These are phyloP conservation scores for Botrytis cinerea DNA, from an alignment of 2,329 filamentous ascomycete species.

Conservation along the genomic window DNA sequence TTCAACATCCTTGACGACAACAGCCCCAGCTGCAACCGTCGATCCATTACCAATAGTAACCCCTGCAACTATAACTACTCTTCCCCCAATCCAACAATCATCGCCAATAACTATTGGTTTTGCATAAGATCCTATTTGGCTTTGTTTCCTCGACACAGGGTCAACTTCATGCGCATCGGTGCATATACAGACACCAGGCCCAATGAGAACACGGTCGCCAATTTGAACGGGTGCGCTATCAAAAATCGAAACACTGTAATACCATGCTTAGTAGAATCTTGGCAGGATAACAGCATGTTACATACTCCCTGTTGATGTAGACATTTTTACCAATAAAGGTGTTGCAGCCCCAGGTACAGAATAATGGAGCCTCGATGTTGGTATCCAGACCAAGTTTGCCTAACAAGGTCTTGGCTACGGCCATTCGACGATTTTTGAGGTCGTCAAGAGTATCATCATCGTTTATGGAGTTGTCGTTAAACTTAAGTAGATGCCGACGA, in stretches of 20 bases:
- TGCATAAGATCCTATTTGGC: conserved; percentile 50
- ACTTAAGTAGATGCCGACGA: conserved; percentile 26
- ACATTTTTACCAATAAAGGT: conserved; percentile 25
- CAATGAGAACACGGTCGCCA: conserved; percentile 49
- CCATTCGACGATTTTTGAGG: conserved; percentile 29
- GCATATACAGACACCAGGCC: conserved; percentile 70
- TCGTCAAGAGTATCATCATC: conserved; percentile 29
- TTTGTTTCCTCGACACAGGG: conserved; percentile 53
- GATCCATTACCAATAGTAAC: conserved; percentile 55
- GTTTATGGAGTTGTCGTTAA: conserved; percentile 31
- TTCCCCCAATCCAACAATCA: conserved; percentile 58
- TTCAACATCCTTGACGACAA: conserved; percentile 46
- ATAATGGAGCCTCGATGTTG: conserved; percentile 34
- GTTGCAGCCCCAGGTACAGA: conserved; percentile 34
- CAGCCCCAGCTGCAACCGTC: conserved; percentile 54
- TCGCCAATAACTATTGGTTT: conserved; percentile 51
- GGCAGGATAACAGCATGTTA: conserved; percentile 3
- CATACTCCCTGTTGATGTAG: conserved; percentile 35
- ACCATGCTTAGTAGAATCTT: conserved; percentile 2
- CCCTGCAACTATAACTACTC: conserved; percentile 52
- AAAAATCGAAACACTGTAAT: conserved; percentile 32
- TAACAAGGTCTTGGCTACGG: conserved; percentile 28
- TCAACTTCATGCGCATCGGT: conserved; percentile 72
- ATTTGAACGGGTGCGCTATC: conserved; percentile 50
- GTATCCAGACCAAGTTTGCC: conserved; percentile 29